Conservation (phyloP, 768 basidiomycete genomes). For the Leccinellum luteum region DNA sequence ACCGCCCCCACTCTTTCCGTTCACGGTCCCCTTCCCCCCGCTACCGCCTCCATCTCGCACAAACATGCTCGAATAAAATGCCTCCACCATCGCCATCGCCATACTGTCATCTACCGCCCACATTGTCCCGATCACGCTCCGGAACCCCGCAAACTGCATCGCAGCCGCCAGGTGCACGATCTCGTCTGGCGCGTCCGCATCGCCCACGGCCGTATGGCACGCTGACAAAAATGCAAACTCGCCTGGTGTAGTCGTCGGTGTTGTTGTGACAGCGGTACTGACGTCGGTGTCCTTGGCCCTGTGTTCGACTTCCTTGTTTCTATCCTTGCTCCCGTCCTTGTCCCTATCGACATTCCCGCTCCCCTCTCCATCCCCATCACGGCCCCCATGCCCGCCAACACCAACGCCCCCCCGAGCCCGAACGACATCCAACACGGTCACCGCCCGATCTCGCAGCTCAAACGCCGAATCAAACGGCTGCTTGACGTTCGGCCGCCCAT, state of each 20-base stretch:
- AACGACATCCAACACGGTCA: constrained; percentile 16
- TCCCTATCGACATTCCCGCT: neutral
- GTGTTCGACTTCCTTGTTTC: neutral
- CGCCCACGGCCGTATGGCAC: constrained; percentile 30
- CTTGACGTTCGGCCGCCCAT: constrained; percentile 19
- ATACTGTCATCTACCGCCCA: constrained; percentile 31
- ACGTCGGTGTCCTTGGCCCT: neutral
- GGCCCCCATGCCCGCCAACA: constrained; percentile 1
- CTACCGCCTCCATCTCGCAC: neutral
- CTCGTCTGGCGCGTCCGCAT: constrained; percentile 29
- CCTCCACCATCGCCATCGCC: constrained; percentile 18
- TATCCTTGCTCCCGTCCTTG: neutral
- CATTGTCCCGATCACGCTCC: constrained; percentile 36
- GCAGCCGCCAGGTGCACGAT: constrained; percentile 34
- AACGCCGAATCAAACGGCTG: constrained; percentile 30
- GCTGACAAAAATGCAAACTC: constrained; percentile 36
- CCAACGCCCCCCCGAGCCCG: constrained; percentile 2
- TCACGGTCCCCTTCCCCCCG: neutral
- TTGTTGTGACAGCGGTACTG: neutral
- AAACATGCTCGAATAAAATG: constrained; percentile 24
- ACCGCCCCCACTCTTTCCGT: neutral
- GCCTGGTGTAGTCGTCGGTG: neutral
- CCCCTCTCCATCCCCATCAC: neutral
- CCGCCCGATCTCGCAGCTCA: constrained; percentile 18
- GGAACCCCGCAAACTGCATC: constrained; percentile 35